Base-by-base conservation (phyloP, 768 basidiomycete genomes). In the Lyophyllum atratum region DNA sequence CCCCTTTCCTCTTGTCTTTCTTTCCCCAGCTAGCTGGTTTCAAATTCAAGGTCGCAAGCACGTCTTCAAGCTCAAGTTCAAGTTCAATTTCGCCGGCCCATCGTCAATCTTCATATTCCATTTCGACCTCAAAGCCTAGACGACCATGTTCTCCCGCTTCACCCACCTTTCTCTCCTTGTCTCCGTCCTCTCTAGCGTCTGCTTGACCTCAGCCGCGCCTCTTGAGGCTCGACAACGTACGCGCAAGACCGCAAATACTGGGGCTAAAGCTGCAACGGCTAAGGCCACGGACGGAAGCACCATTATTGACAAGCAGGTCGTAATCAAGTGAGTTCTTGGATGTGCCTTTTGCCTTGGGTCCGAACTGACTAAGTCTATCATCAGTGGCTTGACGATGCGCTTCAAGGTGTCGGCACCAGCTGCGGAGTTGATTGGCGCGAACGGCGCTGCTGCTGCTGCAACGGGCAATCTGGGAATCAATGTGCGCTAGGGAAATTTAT, bases 321-420 rank as follows among this genome's bases (percentile, higher is more conserved):
- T 62, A 9, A 66, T 69, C 59, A 69, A 69, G 66, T 67, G 14
- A 9, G 34, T 37, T n/a, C n/a, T n/a, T 5, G 34, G 17, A 37
- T 4, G 34, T 15, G 11, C 4, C 14, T 37, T 15, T 37, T 4
- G 6, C 3, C 14, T 37, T 37, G 8, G 34, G 6, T 5, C 6
- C 31, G 42, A 37, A 54, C 40, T 33, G 15, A 37, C 25, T 10
- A 26, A 33, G 15, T 7, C 4, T 14, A 15, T 37, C n/a, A n/a
- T 3, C 24, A 67, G 66, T 52, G 68, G 68, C 33, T 47, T 69
- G 47, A 66, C 28, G 34, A 66, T 69, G 64, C 65, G 68, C 42
- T 69, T 66, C 61, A 68, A 68, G 49, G 62, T 69, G 40, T 69
- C 68, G 4, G 68, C 66, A 6, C 68, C 68, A 1, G 55, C 62